A percentile compares a stretch with the other conserved stretches of the same genome.
phyloP scores from a whole-genome alignment of 2,329 filamentous ascomycete species.

The Polychaeton citri region DNA sequence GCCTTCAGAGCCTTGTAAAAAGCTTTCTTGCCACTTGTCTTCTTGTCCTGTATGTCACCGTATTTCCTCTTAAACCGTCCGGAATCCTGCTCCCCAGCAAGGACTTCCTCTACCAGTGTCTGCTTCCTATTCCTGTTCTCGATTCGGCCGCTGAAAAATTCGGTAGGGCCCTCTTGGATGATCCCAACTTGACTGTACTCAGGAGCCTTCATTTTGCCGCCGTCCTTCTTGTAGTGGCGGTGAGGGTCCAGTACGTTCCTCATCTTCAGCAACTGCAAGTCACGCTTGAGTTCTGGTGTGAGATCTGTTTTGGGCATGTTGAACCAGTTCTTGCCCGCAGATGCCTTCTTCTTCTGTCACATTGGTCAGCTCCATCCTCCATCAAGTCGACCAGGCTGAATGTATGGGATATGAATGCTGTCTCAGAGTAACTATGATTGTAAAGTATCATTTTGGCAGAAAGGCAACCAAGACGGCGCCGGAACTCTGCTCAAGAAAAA shows the following conservation, averaged over 20 bases:
- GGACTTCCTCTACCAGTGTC: conserved; percentile 74
- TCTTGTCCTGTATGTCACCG: conserved; percentile 65
- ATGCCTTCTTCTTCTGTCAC: conserved; percentile 43
- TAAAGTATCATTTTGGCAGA: conserved; percentile 55
- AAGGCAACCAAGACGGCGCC: conserved; percentile 69
- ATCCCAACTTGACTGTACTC: conserved; percentile 83
- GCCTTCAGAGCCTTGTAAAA: conserved; percentile 71
- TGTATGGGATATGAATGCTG: conserved; percentile 8
- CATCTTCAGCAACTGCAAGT: conserved; percentile 82
- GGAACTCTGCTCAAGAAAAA: conserved; percentile 57
- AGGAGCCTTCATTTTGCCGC: conserved; percentile 55
- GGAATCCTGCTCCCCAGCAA: conserved; percentile 52
- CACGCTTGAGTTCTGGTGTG: conserved; percentile 74
- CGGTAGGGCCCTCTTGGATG: conserved; percentile 75
- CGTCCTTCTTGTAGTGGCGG: conserved; percentile 80
- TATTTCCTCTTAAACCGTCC: conserved; percentile 80
- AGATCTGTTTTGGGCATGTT: conserved; percentile 72
- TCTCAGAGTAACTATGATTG: conserved; percentile 71
- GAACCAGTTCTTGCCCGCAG: conserved; percentile 75
- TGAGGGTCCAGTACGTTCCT: conserved; percentile 80
- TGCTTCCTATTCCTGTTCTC: conserved; percentile 77
- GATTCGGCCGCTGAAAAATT: conserved; percentile 70
- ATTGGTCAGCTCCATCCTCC: conserved; percentile 13
- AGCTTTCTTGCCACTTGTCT: conserved; percentile 76
- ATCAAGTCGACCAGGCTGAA: conserved; percentile 4